These are phyloP conservation scores for Calophaca sinica DNA, from an alignment of 306 rosid genomes.

Conservation along the genomic window DNA sequence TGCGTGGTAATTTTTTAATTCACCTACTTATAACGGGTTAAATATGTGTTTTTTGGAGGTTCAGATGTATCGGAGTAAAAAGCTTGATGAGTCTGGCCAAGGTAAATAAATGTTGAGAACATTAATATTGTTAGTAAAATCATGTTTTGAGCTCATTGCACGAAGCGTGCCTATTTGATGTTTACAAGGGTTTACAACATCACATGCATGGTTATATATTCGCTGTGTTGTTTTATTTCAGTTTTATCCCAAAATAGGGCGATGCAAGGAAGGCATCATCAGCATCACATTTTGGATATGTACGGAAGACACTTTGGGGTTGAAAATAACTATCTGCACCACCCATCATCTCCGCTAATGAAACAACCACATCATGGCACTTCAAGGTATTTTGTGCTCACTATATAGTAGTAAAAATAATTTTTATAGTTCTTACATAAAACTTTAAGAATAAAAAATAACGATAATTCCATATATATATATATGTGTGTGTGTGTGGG, in stretches of 20 bases:
- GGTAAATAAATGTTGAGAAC: constrained; percentile 53
- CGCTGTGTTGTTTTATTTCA: constrained; percentile 45
- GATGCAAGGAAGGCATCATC: constrained; percentile 54
- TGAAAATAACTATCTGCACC: constrained; percentile 36
- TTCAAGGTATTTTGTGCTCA: constrained; percentile 58
- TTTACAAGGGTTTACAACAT: constrained; percentile 21
- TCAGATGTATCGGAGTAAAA: constrained; percentile 95
- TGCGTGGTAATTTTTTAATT: too few species aligned
- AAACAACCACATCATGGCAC: constrained; percentile 46
- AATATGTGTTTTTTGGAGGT: constrained; percentile 3
- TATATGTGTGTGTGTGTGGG: too few species aligned
- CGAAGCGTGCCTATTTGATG: constrained; percentile 12
- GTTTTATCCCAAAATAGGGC: constrained; percentile 58
- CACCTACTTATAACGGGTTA: too few species aligned
- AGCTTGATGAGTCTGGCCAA: constrained; percentile 86
- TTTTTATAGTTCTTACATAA: too few species aligned
- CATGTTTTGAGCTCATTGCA: constrained; percentile 11
- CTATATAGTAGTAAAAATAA: too few species aligned
- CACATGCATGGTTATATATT: constrained; percentile 28
- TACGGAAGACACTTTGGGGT: constrained; percentile 59
- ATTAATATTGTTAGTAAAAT: constrained; percentile 18
- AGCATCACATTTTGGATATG: constrained; percentile 52
- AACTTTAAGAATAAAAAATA: too few species aligned
- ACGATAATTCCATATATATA: too few species aligned
- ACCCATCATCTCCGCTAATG: constrained; percentile 46